Conservation (phyloP, 2,329 filamentous ascomycete species). For the Alternaria arbusti region DNA sequence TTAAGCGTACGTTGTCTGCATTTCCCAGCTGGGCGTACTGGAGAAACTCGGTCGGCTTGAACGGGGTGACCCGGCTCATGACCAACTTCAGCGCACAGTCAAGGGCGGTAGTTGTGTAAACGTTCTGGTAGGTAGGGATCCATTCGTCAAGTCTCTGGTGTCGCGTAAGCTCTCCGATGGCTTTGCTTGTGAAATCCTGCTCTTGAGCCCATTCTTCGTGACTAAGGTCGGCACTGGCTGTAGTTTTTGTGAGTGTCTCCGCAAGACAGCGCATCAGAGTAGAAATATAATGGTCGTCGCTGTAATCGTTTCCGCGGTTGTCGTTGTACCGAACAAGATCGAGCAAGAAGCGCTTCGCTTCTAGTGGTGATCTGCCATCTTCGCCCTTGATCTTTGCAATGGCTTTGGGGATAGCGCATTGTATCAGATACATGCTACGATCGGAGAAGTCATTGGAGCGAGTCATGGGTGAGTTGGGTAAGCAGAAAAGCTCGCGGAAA, state of each 20-base stretch:
- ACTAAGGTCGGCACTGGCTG: constrained; percentile 49
- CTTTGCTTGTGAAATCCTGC: constrained; percentile 61
- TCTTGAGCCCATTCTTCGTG: constrained; percentile 58
- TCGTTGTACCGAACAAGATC: constrained; percentile 94
- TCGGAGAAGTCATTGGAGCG: constrained; percentile 91
- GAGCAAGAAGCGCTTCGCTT: constrained; percentile 82
- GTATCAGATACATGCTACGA: constrained; percentile 82
- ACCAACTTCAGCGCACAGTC: constrained; percentile 65
- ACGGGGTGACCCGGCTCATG: constrained; percentile 59
- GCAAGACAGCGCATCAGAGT: constrained; percentile 73
- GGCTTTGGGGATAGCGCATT: constrained; percentile 80
- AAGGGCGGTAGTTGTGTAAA: constrained; percentile 67
- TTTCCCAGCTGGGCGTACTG: constrained; percentile 67
- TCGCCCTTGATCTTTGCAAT: constrained; percentile 79
- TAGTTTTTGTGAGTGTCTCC: constrained; percentile 55
- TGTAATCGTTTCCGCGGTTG: constrained; percentile 87
- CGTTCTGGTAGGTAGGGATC: constrained; percentile 69
- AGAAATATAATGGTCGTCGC: constrained; percentile 88
- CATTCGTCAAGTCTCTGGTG: constrained; percentile 71
- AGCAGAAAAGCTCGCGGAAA: constrained; percentile 88
- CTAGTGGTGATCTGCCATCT: constrained; percentile 76
- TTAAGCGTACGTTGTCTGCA: constrained; percentile 64
- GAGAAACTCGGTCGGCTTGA: constrained; percentile 63
- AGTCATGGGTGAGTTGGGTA: constrained; percentile 77
- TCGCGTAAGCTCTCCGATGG: constrained; percentile 67